Evolutionary conservation across 768 basidiomycete genomes (phyloP).

Genomic region (Pleurotus cornucopiae): DNA sequence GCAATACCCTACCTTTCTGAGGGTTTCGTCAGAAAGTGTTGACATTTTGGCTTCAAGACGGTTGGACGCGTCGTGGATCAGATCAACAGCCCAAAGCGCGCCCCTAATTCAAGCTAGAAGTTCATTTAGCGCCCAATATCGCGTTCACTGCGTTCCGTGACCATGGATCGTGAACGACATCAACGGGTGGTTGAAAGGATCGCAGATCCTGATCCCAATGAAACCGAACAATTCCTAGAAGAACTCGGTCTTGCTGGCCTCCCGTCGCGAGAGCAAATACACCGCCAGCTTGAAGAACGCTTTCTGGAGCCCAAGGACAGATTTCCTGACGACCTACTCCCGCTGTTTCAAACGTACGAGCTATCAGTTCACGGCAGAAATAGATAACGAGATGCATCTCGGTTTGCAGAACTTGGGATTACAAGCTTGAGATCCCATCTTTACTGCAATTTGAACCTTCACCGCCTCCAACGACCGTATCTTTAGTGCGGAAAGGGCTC

Average conservation of each 20-base stretch:
- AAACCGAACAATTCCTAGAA: conserved; percentile 41
- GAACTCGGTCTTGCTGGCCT: conserved; percentile 53
- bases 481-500: conserved; percentile 75
- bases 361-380: conserved; percentile 7
- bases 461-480: conserved; percentile 67
- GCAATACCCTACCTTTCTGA: conserved; percentile 58
- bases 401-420: conserved; percentile 65
- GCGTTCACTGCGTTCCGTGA: not conserved
- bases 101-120: not conserved
- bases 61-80: conserved; percentile 10
- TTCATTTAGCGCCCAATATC: not conserved
- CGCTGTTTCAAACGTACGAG: conserved; percentile 79
- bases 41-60: conserved; percentile 28
- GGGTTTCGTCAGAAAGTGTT: conserved; percentile 75
- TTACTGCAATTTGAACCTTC: conserved; percentile 65
- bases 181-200: conserved; percentile 41
- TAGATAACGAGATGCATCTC: conserved; percentile 11
- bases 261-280: conserved; percentile 57
- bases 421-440: conserved; percentile 53
- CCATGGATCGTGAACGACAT: conserved; percentile 30
- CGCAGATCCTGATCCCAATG: conserved; percentile 34
- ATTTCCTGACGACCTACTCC: conserved; percentile 70
- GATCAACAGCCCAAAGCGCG: not conserved
- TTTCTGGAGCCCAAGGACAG: conserved; percentile 65
- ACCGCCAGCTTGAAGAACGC: conserved; percentile 68